Evolutionary conservation across 2,329 filamentous ascomycete species (phyloP).

Genomic region (Zarea fungicola): DNA sequence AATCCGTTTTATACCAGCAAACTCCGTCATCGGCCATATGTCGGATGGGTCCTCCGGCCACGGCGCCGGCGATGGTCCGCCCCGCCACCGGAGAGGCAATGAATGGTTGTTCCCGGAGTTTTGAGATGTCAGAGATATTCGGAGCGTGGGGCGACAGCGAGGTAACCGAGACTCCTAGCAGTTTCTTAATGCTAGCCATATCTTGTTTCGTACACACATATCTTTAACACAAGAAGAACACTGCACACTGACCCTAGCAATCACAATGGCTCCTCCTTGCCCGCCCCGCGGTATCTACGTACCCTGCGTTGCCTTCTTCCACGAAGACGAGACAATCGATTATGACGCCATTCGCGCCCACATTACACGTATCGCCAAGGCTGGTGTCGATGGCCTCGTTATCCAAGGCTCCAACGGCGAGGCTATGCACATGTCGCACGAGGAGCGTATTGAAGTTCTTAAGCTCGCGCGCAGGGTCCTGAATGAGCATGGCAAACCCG

Average conservation of each 20-base stretch:
- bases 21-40: neutral
- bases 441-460: constrained; percentile 63
- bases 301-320: constrained; percentile 34
- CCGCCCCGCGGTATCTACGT: constrained; percentile 30
- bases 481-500: constrained; percentile 50
- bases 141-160: neutral
- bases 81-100: neutral
- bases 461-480: constrained; percentile 60
- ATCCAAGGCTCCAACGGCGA: constrained; percentile 82
- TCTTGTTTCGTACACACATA: no score
- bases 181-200: no score
- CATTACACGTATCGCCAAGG: constrained; percentile 46
- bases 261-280: constrained; percentile 4
- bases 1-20: no score
- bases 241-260: neutral
- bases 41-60: constrained; percentile 5
- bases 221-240: neutral
- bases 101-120: constrained; percentile 5
- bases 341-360: constrained; percentile 27
- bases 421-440: constrained; percentile 69
- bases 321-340: constrained; percentile 29
- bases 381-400: constrained; percentile 69
- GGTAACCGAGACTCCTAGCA: neutral
- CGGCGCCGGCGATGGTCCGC: neutral
- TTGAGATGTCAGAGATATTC: constrained; percentile 11